These are phyloP conservation scores for Penicillium fuscoglaucum DNA, from an alignment of 2,329 filamentous ascomycete genomes.

Conservation along the genomic window DNA sequence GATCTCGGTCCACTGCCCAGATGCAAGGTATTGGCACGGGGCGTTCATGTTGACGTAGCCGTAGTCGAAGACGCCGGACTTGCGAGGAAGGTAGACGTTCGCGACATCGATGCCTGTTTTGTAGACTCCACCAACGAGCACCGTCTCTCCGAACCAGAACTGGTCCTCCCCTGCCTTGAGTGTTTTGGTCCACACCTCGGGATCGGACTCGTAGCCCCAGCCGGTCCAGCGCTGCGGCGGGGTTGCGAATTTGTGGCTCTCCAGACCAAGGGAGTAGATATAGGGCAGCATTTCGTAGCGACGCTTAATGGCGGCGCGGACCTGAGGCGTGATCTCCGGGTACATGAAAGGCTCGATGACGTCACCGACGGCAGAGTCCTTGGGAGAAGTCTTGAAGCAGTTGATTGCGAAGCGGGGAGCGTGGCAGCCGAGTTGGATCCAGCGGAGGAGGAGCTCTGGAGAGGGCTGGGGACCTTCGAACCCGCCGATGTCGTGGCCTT, in stretches of 20 bases:
- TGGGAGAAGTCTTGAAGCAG: slow-evolving; percentile 70
- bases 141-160: slow-evolving; percentile 69
- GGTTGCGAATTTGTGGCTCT: slow-evolving; percentile 60
- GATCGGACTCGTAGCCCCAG: slow-evolving; percentile 69
- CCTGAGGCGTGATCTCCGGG: slow-evolving; percentile 61
- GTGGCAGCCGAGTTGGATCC: slow-evolving; percentile 71
- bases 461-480: slow-evolving; percentile 70
- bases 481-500: slow-evolving; percentile 73
- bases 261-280: slow-evolving; percentile 64
- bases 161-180: slow-evolving; percentile 67
- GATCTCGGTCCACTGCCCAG: slow-evolving; percentile 57
- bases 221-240: slow-evolving; percentile 72
- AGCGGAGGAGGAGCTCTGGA: slow-evolving; percentile 69
- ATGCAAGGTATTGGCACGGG: slow-evolving; percentile 58
- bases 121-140: slow-evolving; percentile 69
- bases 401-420: slow-evolving; percentile 73
- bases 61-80: slow-evolving; percentile 46
- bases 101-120: slow-evolving; percentile 57
- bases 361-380: slow-evolving; percentile 66
- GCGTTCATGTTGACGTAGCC: slow-evolving; percentile 65
- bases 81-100: slow-evolving; percentile 62
- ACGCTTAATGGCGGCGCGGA: slow-evolving; percentile 66
- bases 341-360: slow-evolving; percentile 81
- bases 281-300: slow-evolving; percentile 72
- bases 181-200: slow-evolving; percentile 63